Base-by-base conservation (phyloP, 257 asterid genomes). In the Capsicum rhomboideum region DNA sequence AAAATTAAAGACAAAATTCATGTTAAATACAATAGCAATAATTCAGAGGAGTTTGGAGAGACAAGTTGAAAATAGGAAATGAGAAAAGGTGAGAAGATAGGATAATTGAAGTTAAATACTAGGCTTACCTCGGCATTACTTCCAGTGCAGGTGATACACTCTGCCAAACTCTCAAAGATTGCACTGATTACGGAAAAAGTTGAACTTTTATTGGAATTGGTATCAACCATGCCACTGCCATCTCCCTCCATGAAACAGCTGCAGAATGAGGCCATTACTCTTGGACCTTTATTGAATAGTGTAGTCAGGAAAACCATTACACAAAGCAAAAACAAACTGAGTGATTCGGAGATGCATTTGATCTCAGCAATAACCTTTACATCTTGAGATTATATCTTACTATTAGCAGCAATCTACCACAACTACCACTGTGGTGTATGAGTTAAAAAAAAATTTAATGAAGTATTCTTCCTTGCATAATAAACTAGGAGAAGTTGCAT, bases 121-220 rank as follows among this genome's bases (percentile, higher is more conserved):
- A 84, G 84, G 85, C 89, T 86, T 86, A 96, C 99, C 94, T 91
- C 90, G 10, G 88, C 86, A 77, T 94, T 89, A 86, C 88, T 92
- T 80, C 94, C 93, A 20, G 87, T 88, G 93, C 88, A 93, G 82
- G 94, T 85, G 69, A 96, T 87, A 89, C 98, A 93, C 68, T 92
- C 97, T 53, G 92, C 97, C 89, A 96, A 87, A 84, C 95, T 93
- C 68, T 88, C 87, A 82, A 94, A 89, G 74, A 93, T 90, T 82
- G 82, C 87, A 83, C 90, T 61, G 83, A 91, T 86, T 87, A 81
- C 90, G 85, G 88, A 90, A 86, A 87, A 86, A 72, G 84, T 67
- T 56, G 91, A 90, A 80, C 31, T 67, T 83, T 37, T 66, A 34
- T 89, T 86, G 68, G 85, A 88, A 49, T 66, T 84, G 75, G 31